Conservation (phyloP, 2,329 filamentous ascomycete genomes). For the Fusarium albosuccineum region DNA sequence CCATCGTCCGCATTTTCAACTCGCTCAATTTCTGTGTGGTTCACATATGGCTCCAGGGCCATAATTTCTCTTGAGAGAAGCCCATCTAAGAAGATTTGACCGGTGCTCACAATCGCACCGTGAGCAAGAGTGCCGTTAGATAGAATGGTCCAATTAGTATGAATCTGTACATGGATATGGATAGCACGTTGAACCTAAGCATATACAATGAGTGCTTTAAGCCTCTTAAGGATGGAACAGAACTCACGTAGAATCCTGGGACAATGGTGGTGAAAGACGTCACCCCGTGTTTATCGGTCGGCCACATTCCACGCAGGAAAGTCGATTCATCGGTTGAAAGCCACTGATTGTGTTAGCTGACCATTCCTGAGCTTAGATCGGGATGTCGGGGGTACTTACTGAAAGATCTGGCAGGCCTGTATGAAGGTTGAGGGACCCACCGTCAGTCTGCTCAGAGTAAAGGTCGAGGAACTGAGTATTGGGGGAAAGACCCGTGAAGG, state of each 20-base stretch:
- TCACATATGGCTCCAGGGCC: neutral
- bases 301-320: slow-evolving; percentile 25
- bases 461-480: slow-evolving; percentile 3
- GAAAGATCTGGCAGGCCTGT: slow-evolving; percentile 1
- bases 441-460: neutral
- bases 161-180: neutral
- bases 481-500: slow-evolving; percentile 4
- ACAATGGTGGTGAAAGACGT: slow-evolving; percentile 16
- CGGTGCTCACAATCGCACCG: neutral
- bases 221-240: too few species aligned
- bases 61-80: neutral
- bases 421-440: neutral
- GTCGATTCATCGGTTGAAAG: slow-evolving; percentile 18
- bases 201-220: too few species aligned
- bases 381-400: neutral
- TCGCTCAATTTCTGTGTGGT: neutral
- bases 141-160: slow-evolving; percentile 2
- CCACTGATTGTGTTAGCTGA: neutral
- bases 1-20: neutral
- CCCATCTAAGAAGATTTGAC: slow-evolving; percentile 2
- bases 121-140: neutral
- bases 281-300: slow-evolving; percentile 19
- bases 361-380: neutral
- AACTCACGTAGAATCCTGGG: slow-evolving; percentile 3
- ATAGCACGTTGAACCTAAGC: neutral